Percentiles rank a stretch among this genome's conserved stretches.
Evolutionary conservation across 73 alveolate genomes (phyloP).

Genomic region (Blepharisma japonicum): DNA sequence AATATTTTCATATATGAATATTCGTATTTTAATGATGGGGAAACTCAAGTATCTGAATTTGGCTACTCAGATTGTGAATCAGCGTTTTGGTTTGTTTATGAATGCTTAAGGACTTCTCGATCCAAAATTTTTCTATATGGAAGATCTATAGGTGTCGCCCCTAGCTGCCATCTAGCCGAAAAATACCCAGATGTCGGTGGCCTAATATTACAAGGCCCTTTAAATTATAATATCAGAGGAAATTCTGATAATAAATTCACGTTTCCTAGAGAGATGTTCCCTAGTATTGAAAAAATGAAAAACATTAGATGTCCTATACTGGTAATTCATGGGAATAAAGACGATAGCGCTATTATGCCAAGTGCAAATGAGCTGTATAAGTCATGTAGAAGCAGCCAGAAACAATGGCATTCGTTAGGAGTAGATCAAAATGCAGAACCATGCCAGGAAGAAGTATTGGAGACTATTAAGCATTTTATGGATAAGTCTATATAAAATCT

Average conservation of each 20-base stretch:
- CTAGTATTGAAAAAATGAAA: constrained; percentile 13
- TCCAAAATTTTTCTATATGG: not conserved
- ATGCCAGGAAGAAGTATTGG: too few relatives aligned
- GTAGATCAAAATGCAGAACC: too few relatives aligned
- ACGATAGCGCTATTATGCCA: not conserved
- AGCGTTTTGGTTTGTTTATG: constrained; percentile 11
- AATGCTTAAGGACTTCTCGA: not conserved
- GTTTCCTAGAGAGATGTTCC: constrained; percentile 32
- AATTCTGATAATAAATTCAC: not conserved
- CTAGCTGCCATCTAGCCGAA: not conserved
- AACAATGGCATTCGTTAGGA: too few relatives aligned
- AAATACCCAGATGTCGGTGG: constrained; percentile 22
- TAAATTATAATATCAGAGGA: not conserved
- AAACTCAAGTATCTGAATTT: too few relatives aligned
- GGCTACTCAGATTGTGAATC: constrained; percentile 16
- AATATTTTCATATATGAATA: constrained; percentile 42
- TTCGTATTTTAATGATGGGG: not conserved
- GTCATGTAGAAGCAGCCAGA: too few relatives aligned
- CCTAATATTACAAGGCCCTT: constrained; percentile 10
- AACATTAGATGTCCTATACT: constrained; percentile 18
- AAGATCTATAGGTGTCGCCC: constrained; percentile 18
- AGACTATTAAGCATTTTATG: too few relatives aligned
- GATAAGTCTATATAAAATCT: too few relatives aligned
- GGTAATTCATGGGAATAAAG: constrained; percentile 32
- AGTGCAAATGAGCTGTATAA: too few relatives aligned